These are phyloP conservation scores for Geosmithia flava DNA, from an alignment of 2,329 filamentous ascomycete genomes.

Conservation along the genomic window DNA sequence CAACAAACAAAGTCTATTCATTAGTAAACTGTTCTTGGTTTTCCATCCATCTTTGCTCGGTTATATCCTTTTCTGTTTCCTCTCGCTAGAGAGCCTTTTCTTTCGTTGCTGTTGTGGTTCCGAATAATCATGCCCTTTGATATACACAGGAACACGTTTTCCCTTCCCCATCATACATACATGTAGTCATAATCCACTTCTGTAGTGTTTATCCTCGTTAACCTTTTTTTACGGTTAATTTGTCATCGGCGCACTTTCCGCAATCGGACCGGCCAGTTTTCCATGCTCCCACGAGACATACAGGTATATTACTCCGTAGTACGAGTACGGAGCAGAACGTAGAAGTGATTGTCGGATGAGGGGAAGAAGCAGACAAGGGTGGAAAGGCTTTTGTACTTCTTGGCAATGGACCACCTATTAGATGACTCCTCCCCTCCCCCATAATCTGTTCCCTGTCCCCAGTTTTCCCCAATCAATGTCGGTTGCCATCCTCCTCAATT, in stretches of 20 bases:
- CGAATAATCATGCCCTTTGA: no score
- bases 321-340: no score
- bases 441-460: neutral
- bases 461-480: neutral
- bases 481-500: neutral
- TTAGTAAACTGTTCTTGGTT: neutral
- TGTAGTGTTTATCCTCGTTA: neutral
- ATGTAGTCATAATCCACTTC: neutral
- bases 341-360: neutral
- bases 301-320: no score
- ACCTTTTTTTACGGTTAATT: neutral
- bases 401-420: neutral
- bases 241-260: neutral
- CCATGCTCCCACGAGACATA: neutral
- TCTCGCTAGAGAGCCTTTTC: neutral
- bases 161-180: no score
- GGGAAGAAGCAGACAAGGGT: no score
- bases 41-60: neutral
- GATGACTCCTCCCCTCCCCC: neutral
- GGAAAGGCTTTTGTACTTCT: neutral
- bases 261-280: neutral
- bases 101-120: no score
- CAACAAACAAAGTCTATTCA: neutral
- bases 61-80: neutral
- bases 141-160: neutral